Conservation (phyloP, 371 early-diverging fungal genomes). For the Rhizopus delemar region DNA sequence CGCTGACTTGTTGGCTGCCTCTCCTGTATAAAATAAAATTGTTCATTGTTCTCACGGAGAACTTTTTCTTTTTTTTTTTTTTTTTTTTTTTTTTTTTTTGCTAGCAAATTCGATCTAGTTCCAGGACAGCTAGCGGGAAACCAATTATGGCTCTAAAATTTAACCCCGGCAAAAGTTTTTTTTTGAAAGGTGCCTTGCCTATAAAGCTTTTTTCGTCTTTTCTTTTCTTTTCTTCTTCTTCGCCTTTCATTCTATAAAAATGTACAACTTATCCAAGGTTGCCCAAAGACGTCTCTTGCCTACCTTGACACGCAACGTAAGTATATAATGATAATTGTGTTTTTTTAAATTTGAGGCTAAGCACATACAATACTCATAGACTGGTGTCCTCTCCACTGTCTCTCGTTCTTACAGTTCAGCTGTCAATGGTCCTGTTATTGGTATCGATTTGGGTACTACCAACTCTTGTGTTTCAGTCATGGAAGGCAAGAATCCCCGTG, state of each 20-base stretch:
- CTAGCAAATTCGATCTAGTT: neutral
- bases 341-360: neutral
- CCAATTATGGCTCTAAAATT: constrained; percentile 4
- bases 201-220: constrained; percentile 14
- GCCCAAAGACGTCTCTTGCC: constrained; percentile 37
- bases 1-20: constrained; percentile 46
- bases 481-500: constrained; percentile 91
- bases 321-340: constrained; percentile 1
- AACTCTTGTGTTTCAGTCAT: constrained; percentile 96
- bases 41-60: neutral
- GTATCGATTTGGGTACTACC: constrained; percentile 98
- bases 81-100: constrained; percentile 4
- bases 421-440: constrained; percentile 89
- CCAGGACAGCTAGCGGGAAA: neutral
- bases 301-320: constrained; percentile 35
- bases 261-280: constrained; percentile 49
- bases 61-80: neutral
- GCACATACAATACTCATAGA: constrained; percentile 8
- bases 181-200: constrained; percentile 33
- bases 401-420: constrained; percentile 61
- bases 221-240: constrained; percentile 14
- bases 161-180: constrained; percentile 29
- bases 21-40: constrained; percentile 4
- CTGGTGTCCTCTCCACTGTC: constrained; percentile 32
- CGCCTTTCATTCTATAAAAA: constrained; percentile 21